Evolutionary conservation across 139 green algal genomes (phyloP).

Genomic region (Chlamydomonas urium): DNA sequence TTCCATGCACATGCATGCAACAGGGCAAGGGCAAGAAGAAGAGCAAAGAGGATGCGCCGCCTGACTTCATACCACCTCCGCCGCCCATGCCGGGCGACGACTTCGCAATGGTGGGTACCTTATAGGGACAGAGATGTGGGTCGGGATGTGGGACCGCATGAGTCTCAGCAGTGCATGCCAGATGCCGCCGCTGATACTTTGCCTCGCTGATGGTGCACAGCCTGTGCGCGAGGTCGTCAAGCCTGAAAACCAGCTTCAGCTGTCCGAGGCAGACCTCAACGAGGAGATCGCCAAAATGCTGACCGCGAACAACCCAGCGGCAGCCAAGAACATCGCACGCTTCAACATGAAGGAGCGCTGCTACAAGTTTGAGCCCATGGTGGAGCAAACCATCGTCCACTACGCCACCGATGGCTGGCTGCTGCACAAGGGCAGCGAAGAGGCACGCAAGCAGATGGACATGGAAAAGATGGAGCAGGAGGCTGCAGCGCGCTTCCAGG

Average conservation of each 20-base stretch:
- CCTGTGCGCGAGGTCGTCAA: conserved; percentile 65
- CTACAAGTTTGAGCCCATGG: conserved; percentile 70
- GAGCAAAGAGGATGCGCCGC: conserved; percentile 3
- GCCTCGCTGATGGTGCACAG: too few relatives aligned
- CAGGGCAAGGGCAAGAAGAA: conserved; percentile 44
- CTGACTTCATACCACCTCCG: conserved; percentile 40
- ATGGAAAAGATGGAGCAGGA: conserved; percentile 69
- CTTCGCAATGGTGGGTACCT: conserved; percentile 50
- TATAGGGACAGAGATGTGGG: neutral
- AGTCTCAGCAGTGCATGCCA: neutral
- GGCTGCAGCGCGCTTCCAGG: conserved; percentile 19
- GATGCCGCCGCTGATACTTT: neutral
- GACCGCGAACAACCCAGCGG: conserved; percentile 77
- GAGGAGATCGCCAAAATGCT: conserved; percentile 86
- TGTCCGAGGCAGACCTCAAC: conserved; percentile 69
- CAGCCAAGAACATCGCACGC: conserved; percentile 73
- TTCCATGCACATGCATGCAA: too few relatives aligned
- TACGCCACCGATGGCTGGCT: conserved; percentile 78
- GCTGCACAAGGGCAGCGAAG: conserved; percentile 68
- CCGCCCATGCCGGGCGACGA: conserved; percentile 53
- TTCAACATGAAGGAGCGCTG: conserved; percentile 67
- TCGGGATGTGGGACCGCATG: neutral
- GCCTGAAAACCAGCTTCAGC: conserved; percentile 69
- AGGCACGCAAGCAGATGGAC: conserved; percentile 75
- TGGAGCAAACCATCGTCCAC: conserved; percentile 78